Evolutionary conservation across 2,329 filamentous ascomycete genomes (phyloP), one percentile per base, ranked within the genome.

Genomic region (Nemania diffusa): DNA sequence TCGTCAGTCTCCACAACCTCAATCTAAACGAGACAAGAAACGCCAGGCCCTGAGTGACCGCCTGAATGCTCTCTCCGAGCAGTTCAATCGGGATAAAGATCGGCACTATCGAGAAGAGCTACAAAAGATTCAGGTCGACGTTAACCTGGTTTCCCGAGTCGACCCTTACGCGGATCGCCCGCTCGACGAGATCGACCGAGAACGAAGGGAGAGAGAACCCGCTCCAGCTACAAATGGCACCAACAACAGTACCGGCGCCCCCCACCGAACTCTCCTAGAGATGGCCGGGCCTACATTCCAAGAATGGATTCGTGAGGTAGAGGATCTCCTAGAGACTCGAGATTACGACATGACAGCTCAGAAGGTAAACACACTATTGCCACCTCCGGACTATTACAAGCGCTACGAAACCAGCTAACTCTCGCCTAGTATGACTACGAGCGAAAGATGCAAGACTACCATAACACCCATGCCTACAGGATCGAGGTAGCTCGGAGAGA

Each of bases 71-170:
- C 89, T 97, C 80, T 90, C 91, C 62, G 88, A 91, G 61, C 90
- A 90, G 72, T 95, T 97, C 80, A 88, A 89, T 70, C 88, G 91
- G 70, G 94, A 97, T 76, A 88, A 92, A 71, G 93, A 97, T 79
- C 84, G 87, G 69, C 90, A 93, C 74, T 98, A 97, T 79, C 90
- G 94, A 69, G 92, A 96, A 72, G 93, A 97, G 80, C 87, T 97
- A 1, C 91, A 96, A 75, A 93, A 93, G 72, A 89, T 97, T n/a
- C 94, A 97, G 81, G 65, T 72, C 58, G 71, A 72, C 37, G 67
- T 72, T 13, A 72, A 68, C 62, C 71, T 72, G 26, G 71, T 72
- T 37, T 69, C 67, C 37, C 69, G 68, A 50, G 67, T 72, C 51
- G 69, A 72, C 48, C 67, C 71, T 11, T 72, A 74, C 78, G 84